Evolutionary conservation across 768 basidiomycete species (phyloP), one percentile per base, ranked within the genome.

Genomic region (Coprinellus micaceus): DNA sequence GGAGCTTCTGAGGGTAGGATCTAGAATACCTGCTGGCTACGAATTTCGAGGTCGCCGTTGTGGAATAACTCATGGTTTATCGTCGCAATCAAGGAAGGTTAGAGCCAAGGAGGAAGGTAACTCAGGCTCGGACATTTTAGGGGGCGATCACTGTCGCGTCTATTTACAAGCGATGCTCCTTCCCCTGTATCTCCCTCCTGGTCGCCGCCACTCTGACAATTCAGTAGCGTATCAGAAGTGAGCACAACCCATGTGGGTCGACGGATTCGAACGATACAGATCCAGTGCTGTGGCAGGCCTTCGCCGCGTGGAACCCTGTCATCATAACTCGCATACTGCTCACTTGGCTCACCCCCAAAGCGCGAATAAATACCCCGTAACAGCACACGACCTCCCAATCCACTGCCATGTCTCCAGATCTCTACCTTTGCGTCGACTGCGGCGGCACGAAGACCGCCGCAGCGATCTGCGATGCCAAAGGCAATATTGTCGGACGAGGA

Each of bases 361-460:
- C 6, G 19, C 40, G 40, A 43, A 43, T 43, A 43, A 43, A 43
- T 43, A 43, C 15, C 40, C 7, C 40, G 40, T 17, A 43, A 21
- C 40, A 19, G 40, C 19, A 17, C 40, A 21, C 7, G 6, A 7
- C 24, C 49, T 51, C 30, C 19, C 49, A 22, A 7, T 21, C 26
- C 17, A 51, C 29, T 19, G 2, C 21, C 49, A 51, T 51, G 49
- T 12, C 33, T 13, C 33, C 49, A 9, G 11, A 11, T 19, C 71
- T 89, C 63, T 89, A 82, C 65, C 84, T 94, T 60, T 92, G 87
- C 64, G 86, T 89, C 60, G 91, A 94, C 70, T 93, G 91, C 59
- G 93, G 93, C 28, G 93, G 91, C 21, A 90, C 90, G 43, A 96
- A 95, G 74, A 94, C 94, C 10, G 81, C 87, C 25, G 89, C 81